Evolutionary conservation across 2,329 filamentous ascomycete genomes (phyloP).

Genomic region (Aspergillus ustus): DNA sequence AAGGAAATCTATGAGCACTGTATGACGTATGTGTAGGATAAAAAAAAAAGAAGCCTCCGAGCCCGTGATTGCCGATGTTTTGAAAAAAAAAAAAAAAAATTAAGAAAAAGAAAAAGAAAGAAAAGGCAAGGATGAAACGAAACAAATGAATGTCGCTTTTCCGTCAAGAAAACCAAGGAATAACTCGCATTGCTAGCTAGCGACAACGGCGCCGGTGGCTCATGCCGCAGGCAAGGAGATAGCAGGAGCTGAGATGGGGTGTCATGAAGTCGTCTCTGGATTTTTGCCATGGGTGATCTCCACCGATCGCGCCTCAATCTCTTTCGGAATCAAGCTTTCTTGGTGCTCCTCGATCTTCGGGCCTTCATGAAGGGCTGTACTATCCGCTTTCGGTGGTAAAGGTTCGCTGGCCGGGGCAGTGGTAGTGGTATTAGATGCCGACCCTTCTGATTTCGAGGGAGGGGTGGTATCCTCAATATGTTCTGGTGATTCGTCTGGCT

Average conservation of each 20-base stretch:
- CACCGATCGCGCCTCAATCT: conserved; percentile 42
- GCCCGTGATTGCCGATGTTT: conserved; percentile 25
- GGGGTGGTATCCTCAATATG: conserved; percentile 42
- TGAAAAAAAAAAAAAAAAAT: conserved; percentile 12
- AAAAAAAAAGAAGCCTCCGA: conserved; percentile 23
- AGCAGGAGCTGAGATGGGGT: neutral
- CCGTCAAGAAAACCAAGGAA: conserved; percentile 20
- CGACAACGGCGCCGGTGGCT: neutral
- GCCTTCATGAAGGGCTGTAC: conserved; percentile 15
- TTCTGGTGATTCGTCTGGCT: conserved; percentile 42
- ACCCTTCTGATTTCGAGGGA: conserved; percentile 28
- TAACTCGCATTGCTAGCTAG: conserved; percentile 4
- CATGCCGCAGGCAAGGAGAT: neutral
- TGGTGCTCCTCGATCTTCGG: conserved; percentile 23
- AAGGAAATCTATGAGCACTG: conserved; percentile 24
- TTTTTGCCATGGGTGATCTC: conserved; percentile 36
- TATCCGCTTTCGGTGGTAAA: conserved; percentile 13
- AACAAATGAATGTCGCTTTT: conserved; percentile 23
- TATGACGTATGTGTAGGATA: conserved; percentile 16
- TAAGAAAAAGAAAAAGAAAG: conserved; percentile 13
- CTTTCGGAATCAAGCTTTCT: conserved; percentile 35
- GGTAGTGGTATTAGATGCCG: conserved; percentile 20
- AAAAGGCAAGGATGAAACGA: conserved; percentile 13
- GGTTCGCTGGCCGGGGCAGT: conserved; percentile 23
- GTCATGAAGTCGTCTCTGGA: conserved; percentile 33